These are phyloP conservation scores for Ciborinia camelliae DNA, from an alignment of 2,329 filamentous ascomycete species.

Conservation along the genomic window DNA sequence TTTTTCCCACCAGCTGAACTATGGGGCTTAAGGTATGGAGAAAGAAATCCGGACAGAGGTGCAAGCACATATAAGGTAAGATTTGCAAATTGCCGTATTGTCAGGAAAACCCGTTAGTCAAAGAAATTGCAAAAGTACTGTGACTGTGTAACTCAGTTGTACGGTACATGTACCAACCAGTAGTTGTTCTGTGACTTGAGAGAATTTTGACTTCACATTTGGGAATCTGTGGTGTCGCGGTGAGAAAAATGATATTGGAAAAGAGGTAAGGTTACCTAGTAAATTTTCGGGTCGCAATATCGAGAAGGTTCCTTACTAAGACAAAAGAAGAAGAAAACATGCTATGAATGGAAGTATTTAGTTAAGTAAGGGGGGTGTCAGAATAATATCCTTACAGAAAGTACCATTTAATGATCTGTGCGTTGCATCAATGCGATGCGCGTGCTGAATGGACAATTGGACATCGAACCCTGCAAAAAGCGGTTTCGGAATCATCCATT, in stretches of 20 bases:
- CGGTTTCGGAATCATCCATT: too few species aligned
- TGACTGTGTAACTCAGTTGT: too few species aligned
- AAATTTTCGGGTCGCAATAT: slow-evolving; percentile 3
- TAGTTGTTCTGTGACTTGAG: background rate
- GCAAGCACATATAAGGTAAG: background rate
- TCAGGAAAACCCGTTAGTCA: slow-evolving; percentile 1
- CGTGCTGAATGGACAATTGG: too few species aligned
- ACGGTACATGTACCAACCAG: too few species aligned
- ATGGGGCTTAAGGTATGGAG: too few species aligned
- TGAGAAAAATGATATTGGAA: background rate
- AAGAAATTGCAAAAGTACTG: background rate
- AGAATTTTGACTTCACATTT: background rate
- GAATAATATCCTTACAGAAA: background rate
- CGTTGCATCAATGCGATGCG: background rate
- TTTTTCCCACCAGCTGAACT: background rate
- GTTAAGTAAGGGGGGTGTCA: background rate
- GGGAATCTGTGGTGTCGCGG: background rate
- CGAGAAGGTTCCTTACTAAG: background rate
- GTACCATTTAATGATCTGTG: background rate
- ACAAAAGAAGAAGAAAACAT: background rate
- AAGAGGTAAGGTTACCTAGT: background rate
- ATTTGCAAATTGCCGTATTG: background rate
- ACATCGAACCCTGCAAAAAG: background rate
- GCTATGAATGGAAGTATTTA: background rate
- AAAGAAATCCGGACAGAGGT: background rate